Conservation (phyloP, 768 basidiomycete species). For the Sistotremastrum niveocremeum region DNA sequence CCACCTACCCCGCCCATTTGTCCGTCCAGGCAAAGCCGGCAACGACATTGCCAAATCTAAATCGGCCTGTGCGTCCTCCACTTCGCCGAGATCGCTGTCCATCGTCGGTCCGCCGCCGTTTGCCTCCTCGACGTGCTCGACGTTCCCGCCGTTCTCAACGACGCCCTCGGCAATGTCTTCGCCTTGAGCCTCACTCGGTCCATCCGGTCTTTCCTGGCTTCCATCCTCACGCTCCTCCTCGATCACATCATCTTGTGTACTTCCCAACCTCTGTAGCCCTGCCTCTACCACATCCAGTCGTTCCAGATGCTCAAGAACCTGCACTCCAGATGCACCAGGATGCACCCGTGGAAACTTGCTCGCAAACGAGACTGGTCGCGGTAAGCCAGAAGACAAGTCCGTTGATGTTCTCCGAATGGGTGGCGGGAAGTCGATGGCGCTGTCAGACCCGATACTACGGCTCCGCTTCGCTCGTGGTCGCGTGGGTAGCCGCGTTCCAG, state of each 20-base stretch:
- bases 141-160: conserved; percentile 14
- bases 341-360: conserved; percentile 76
- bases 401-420: conserved; percentile 51
- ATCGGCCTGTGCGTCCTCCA: not conserved
- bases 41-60: not conserved
- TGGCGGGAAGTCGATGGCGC: conserved; percentile 53
- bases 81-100: conserved; percentile 1
- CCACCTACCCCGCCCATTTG: conserved; percentile 1
- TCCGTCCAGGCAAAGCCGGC: not conserved
- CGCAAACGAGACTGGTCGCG: conserved; percentile 70
- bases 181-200: conserved; percentile 41
- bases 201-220: not conserved
- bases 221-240: conserved; percentile 33
- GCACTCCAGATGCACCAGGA: conserved; percentile 78
- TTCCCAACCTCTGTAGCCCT: conserved; percentile 58
- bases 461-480: conserved; percentile 2
- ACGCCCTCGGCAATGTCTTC: conserved; percentile 50
- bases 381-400: conserved; percentile 41
- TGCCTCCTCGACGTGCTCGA: not conserved
- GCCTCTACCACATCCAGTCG: conserved; percentile 74
- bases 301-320: conserved; percentile 74
- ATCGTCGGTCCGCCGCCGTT: not conserved
- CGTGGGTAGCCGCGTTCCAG: conserved; percentile 1
- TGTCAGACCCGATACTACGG: conserved; percentile 1
- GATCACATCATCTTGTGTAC: conserved; percentile 36